Evolutionary conservation across 1,284 basidiomycete species (phyloP).

Genomic region (Puccinia hordei): DNA sequence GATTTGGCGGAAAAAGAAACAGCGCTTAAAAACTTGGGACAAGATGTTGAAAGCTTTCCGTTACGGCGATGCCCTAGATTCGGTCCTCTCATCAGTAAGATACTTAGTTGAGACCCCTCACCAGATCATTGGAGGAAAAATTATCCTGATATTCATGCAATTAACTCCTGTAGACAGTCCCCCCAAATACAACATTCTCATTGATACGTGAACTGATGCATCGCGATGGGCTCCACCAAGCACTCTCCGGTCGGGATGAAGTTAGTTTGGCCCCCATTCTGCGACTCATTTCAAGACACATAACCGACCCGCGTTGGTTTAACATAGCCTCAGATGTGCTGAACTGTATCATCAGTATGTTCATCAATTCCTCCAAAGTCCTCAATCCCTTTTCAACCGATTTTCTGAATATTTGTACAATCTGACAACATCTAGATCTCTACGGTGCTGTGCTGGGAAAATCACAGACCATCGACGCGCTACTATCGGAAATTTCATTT

Average conservation of each 20-base stretch:
- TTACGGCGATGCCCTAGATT: slow-evolving; percentile 89
- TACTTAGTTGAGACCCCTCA: slow-evolving; percentile 62
- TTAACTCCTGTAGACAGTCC: slow-evolving; percentile 66
- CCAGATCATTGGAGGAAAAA: not conserved
- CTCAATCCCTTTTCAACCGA: not conserved
- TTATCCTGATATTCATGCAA: slow-evolving; percentile 7
- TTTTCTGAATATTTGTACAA: slow-evolving; percentile 3
- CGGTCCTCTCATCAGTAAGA: slow-evolving; percentile 77
- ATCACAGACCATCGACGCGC: slow-evolving; percentile 80
- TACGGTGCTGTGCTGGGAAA: slow-evolving; percentile 88
- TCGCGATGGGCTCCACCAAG: slow-evolving; percentile 82
- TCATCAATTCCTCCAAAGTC: slow-evolving; percentile 1
- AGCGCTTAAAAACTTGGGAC: slow-evolving; percentile 83
- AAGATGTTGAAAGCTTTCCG: slow-evolving; percentile 86
- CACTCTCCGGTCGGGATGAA: slow-evolving; percentile 87
- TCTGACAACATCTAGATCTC: slow-evolving; percentile 68
- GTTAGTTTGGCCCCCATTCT: slow-evolving; percentile 89
- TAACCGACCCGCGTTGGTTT: slow-evolving; percentile 87
- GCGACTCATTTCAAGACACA: slow-evolving; percentile 77
- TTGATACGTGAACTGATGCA: slow-evolving; percentile 91
- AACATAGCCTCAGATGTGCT: slow-evolving; percentile 82
- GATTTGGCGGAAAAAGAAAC: slow-evolving; percentile 68
- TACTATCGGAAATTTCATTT: slow-evolving; percentile 68
- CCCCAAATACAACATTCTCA: slow-evolving; percentile 82
- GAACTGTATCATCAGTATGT: slow-evolving; percentile 77